Conservation (phyloP, 1,139 yeast genomes). For the Pichia sp. region DNA sequence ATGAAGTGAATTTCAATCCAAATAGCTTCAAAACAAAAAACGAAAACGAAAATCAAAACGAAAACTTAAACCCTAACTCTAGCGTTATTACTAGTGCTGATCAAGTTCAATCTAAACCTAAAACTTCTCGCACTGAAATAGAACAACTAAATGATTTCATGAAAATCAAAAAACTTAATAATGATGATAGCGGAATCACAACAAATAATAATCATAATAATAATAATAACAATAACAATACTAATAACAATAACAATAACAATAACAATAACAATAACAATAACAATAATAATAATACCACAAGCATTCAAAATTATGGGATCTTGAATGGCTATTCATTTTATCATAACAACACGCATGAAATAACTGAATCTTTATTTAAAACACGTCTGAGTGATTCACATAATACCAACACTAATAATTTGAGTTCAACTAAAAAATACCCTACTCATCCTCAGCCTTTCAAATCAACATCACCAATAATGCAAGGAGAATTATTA, state of each 20-base stretch:
- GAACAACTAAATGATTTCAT: conserved; percentile 12
- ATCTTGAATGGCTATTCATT: conserved; percentile 27
- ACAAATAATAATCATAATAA: neutral
- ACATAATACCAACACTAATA: neutral
- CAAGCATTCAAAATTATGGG: neutral
- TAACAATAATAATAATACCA: neutral
- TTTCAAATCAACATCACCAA: conserved; percentile 18
- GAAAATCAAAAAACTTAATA: neutral
- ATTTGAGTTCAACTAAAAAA: neutral
- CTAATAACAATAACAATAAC: neutral
- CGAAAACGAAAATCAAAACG: neutral
- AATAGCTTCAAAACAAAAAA: neutral
- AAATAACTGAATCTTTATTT: conserved; percentile 13
- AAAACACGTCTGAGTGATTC: conserved; percentile 12
- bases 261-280: neutral
- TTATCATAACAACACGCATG: conserved; percentile 18
- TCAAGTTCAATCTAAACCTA: no score
- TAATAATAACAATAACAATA: neutral
- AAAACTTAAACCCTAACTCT: neutral
- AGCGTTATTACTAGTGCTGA: neutral
- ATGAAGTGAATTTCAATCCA: neutral
- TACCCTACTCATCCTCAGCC: conserved; percentile 7
- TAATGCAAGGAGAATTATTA: conserved; percentile 16
- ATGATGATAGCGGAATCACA: neutral
- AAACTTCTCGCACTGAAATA: conserved; percentile 13